Percentiles rank a stretch among this genome's conserved stretches.
Evolutionary conservation across 2,329 filamentous ascomycete genomes (phyloP).

Genomic region (Davidsoniella virescens): DNA sequence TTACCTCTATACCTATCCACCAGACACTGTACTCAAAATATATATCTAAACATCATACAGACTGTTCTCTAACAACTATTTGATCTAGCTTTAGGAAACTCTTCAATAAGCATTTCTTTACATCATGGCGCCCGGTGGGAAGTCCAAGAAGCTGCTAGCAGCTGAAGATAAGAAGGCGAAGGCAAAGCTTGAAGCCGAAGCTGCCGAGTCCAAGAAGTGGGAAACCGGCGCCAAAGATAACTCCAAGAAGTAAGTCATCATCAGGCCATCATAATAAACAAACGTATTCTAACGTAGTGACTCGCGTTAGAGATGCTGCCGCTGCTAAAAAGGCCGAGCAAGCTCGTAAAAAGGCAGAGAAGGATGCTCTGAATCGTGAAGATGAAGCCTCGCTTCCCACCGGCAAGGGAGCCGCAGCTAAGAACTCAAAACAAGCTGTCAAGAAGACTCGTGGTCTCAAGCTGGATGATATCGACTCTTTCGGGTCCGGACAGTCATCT

Average conservation of each 20-base stretch:
- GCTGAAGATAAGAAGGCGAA: slow-evolving; percentile 65
- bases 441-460: slow-evolving; percentile 57
- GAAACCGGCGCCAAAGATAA: slow-evolving; percentile 68
- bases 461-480: slow-evolving; percentile 56
- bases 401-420: slow-evolving; percentile 35
- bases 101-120: no score
- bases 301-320: slow-evolving; percentile 54
- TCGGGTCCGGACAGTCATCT: slow-evolving; percentile 39
- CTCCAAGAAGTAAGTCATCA: slow-evolving; percentile 60
- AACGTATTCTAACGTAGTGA: not conserved
- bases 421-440: slow-evolving; percentile 47
- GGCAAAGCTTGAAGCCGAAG: slow-evolving; percentile 48
- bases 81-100: no score
- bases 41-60: no score
- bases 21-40: no score
- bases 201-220: slow-evolving; percentile 64
- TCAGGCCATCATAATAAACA: not conserved
- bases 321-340: slow-evolving; percentile 69
- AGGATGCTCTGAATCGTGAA: slow-evolving; percentile 63
- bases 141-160: no score
- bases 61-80: no score
- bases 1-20: no score
- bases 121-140: no score
- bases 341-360: slow-evolving; percentile 82
- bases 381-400: slow-evolving; percentile 55